Conservation (phyloP, 345 rosid genomes). For the Eucalyptus camaldulensis region DNA sequence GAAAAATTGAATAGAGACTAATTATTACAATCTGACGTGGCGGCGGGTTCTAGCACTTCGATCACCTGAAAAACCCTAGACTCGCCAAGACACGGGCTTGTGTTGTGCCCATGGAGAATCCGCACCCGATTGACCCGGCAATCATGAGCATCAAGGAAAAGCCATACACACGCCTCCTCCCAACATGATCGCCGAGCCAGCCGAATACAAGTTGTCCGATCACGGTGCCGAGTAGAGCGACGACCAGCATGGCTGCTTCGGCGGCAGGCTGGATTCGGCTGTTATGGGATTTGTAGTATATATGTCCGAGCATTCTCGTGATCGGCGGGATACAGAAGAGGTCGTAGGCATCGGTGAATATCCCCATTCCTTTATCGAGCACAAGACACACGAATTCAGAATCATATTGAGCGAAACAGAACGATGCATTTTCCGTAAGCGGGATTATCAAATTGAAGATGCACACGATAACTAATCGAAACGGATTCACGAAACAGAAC, state of each 20-base stretch:
- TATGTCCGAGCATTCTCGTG: slow-evolving; percentile 8
- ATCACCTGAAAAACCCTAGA: neutral
- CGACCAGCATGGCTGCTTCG: slow-evolving; percentile 11
- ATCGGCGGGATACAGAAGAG: slow-evolving; percentile 45
- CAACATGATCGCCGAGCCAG: slow-evolving; percentile 33
- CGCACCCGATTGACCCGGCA: slow-evolving; percentile 37
- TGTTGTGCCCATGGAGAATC: slow-evolving; percentile 43
- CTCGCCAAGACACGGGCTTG: slow-evolving; percentile 17
- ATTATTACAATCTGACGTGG: neutral
- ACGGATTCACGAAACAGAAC: neutral
- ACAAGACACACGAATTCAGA: neutral
- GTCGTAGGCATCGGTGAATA: slow-evolving; percentile 44
- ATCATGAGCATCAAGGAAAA: slow-evolving; percentile 35
- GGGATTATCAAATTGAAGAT: neutral
- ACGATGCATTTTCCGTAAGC: neutral
- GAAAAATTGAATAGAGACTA: neutral
- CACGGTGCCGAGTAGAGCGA: slow-evolving; percentile 36
- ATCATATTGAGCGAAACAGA: neutral
- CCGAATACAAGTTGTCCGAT: slow-evolving; percentile 49
- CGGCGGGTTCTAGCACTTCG: neutral
- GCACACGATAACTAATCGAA: neutral
- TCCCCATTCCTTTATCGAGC: slow-evolving; percentile 24
- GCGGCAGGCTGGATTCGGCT: neutral
- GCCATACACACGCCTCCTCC: slow-evolving; percentile 47
- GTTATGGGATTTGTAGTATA: slow-evolving; percentile 3